Evolutionary conservation across 768 basidiomycete species (phyloP).

Genomic region (Artomyces pyxidatus): DNA sequence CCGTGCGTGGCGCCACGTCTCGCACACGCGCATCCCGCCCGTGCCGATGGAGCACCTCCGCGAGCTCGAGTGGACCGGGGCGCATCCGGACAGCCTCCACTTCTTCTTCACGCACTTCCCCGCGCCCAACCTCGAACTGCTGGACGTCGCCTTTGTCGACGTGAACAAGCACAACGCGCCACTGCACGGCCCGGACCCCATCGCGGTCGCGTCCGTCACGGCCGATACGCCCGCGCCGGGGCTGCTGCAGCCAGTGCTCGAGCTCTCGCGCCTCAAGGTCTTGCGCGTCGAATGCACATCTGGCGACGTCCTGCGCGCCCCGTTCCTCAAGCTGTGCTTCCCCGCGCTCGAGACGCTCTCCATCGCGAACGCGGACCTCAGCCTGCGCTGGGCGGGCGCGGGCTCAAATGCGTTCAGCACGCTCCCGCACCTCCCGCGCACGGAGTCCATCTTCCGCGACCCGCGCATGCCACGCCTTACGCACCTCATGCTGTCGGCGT

Average conservation of each 20-base stretch:
- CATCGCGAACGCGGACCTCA: slow-evolving; percentile 5
- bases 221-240: background rate
- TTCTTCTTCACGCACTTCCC: slow-evolving; percentile 9
- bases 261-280: slow-evolving; percentile 4
- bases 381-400: background rate
- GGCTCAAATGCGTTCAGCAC: background rate
- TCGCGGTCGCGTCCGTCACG: background rate
- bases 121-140: slow-evolving; percentile 1
- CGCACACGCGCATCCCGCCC: slow-evolving; percentile 1
- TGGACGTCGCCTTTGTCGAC: slow-evolving; percentile 7
- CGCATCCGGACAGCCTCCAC: slow-evolving; percentile 5
- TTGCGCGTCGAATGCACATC: slow-evolving; percentile 7
- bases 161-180: slow-evolving; percentile 5
- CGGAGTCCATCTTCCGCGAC: slow-evolving; percentile 14
- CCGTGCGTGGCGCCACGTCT: slow-evolving; percentile 1
- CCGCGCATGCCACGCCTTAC: slow-evolving; percentile 11
- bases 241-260: slow-evolving; percentile 1
- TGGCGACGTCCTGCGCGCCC: slow-evolving; percentile 7
- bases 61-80: slow-evolving; percentile 12
- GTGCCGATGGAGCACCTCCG: slow-evolving; percentile 9
- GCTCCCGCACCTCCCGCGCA: slow-evolving; percentile 4
- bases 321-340: slow-evolving; percentile 10
- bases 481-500: slow-evolving; percentile 9
- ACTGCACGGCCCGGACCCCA: slow-evolving; percentile 1
- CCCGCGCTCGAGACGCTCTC: slow-evolving; percentile 12